A percentile compares a stretch with the other conserved stretches of the same genome.
phyloP scores from a whole-genome alignment of 192 early-diverging fungal genomes.

The Kickxella alabastrina region DNA sequence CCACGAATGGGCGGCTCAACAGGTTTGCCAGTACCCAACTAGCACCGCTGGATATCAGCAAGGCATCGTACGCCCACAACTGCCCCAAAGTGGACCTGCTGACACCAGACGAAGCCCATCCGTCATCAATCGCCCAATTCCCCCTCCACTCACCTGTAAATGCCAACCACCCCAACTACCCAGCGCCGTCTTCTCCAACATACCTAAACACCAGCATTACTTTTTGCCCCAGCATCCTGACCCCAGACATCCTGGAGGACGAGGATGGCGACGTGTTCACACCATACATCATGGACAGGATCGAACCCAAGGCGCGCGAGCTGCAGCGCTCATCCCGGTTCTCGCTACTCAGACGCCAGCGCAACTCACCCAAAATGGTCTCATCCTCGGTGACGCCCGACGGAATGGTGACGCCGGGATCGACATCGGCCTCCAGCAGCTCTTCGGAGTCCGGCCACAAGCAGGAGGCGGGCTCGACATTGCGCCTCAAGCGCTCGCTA shows the following conservation, averaged over 20 bases:
- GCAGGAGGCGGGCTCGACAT: slow-evolving; percentile 2
- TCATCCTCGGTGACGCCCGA: background rate
- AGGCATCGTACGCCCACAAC: background rate
- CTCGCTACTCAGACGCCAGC: slow-evolving; percentile 2
- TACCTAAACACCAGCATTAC: background rate
- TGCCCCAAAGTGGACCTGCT: background rate
- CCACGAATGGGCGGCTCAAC: background rate
- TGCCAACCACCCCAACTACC: too few species aligned
- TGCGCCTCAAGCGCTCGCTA: slow-evolving; percentile 40
- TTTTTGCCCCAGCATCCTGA: too few species aligned
- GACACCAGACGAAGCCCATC: background rate
- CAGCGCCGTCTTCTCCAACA: background rate
- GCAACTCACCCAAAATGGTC: background rate
- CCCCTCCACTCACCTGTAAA: background rate
- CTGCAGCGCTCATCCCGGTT: slow-evolving; percentile 21
- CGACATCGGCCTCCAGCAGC: slow-evolving; percentile 10
- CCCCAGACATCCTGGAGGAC: too few species aligned
- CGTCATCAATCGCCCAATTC: background rate
- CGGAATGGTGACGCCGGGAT: slow-evolving; percentile 18
- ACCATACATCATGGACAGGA: slow-evolving; percentile 39
- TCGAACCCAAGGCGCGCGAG: slow-evolving; percentile 30
- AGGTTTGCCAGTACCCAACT: slow-evolving; percentile 1
- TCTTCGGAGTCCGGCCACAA: slow-evolving; percentile 17
- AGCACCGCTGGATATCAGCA: background rate
- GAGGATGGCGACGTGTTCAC: slow-evolving; percentile 19